phyloP scores from a whole-genome alignment of 345 rosid genomes.

The Cardamine chenopodiifolia region DNA sequence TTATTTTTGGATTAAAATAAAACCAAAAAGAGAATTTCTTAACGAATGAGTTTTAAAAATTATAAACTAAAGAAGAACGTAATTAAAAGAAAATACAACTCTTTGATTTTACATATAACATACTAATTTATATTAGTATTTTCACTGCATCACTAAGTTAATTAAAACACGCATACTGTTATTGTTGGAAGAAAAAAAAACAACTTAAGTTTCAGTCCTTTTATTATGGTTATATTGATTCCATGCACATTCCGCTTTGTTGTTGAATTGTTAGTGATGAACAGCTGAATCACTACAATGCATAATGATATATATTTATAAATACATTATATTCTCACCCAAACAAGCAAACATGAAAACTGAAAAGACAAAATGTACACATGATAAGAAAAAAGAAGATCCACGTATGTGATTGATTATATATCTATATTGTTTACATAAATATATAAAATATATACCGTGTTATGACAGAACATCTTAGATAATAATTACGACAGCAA shows the following conservation, averaged over 20 bases:
- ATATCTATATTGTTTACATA: conserved; percentile 1
- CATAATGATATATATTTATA: background rate
- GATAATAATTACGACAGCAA: conserved; percentile 25
- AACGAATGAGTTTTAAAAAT: background rate
- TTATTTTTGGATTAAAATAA: background rate
- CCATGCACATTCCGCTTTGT: background rate
- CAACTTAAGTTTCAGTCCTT: background rate
- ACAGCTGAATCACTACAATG: background rate
- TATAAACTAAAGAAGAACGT: background rate
- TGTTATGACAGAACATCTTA: conserved; percentile 42
- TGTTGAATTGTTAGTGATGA: background rate
- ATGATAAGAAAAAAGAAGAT: conserved; percentile 17
- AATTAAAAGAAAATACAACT: background rate
- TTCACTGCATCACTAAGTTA: too few relatives aligned
- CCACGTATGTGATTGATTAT: conserved; percentile 17
- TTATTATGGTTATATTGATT: background rate
- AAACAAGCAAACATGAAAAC: too few relatives aligned
- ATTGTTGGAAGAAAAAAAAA: too few relatives aligned
- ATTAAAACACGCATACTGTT: too few relatives aligned
- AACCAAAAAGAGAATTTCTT: background rate
- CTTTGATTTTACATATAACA: background rate
- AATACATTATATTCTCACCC: background rate
- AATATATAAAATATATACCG: conserved; percentile 15
- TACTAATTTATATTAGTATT: background rate
- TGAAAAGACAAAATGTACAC: conserved; percentile 32